These are phyloP conservation scores for Eimeria necatrix DNA, from an alignment of 169 alveolate species.

Conservation along the genomic window DNA sequence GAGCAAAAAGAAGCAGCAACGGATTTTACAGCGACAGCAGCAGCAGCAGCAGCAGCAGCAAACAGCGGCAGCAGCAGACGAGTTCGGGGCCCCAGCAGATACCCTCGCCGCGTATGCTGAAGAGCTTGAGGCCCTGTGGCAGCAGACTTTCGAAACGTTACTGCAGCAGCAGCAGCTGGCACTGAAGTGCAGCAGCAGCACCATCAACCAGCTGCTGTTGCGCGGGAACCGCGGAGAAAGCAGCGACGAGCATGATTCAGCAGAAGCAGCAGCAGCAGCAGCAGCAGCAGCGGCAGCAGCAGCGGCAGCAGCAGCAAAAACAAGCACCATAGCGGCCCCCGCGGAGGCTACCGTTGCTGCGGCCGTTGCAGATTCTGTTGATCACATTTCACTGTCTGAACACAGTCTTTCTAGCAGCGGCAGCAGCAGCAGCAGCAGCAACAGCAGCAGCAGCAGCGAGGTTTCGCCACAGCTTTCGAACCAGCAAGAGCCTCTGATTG, in stretches of 20 bases:
- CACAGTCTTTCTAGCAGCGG: background rate
- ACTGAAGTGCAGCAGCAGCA: constrained; percentile 40
- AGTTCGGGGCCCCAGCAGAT: background rate
- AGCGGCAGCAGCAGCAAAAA: background rate
- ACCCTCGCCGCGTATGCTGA: constrained; percentile 7
- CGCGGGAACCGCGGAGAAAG: background rate
- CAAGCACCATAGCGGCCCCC: no score
- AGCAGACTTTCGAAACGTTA: background rate
- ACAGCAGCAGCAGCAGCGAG: constrained; percentile 54
- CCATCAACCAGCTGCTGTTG: background rate
- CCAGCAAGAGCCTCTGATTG: background rate
- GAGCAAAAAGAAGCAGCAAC: constrained; percentile 34
- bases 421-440: constrained; percentile 54
- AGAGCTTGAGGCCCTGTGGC: constrained; percentile 11
- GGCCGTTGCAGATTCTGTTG: constrained; percentile 16
- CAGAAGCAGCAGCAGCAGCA: constrained; percentile 13
- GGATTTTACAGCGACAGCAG: constrained; percentile 40
- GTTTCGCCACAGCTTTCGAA: background rate
- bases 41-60: constrained; percentile 24
- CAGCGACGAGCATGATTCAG: background rate
- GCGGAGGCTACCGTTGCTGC: background rate
- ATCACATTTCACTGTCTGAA: background rate
- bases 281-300: constrained; percentile 50
- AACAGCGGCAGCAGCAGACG: constrained; percentile 35
- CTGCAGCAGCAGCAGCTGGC: constrained; percentile 65